Evolutionary conservation across 179 eudicot genomes (phyloP), one percentile per base, ranked within the genome.

Genomic region (Carnegiea gigantea): DNA sequence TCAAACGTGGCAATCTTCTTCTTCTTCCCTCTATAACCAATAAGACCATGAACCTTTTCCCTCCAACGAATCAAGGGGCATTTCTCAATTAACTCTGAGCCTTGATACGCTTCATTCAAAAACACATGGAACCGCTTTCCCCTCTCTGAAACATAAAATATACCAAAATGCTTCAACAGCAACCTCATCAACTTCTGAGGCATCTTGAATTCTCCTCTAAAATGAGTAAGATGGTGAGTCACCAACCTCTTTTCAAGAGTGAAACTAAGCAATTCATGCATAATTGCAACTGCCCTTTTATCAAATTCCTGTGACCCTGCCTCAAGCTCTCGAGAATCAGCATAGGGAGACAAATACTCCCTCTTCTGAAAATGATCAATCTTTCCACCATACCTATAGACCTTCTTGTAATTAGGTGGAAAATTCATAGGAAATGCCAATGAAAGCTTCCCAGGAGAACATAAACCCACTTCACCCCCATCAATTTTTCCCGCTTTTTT

Each of bases 181-280:
- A 93, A 77, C 88, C 98, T 94, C 99, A 95, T 95, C 81, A 95
- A 83, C 90, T 93, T 95, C 86, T 94, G 98, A 30, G 99, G 99
- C 98, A 96, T 92, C 73, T 86, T 90, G 84, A 94, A 89, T 84
- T 94, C 99, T 70, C 88, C 80, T 72, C 99, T 79, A 80, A 95
- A 95, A 87, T 95, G 99, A 43, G 98, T 95, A 49, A 95, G 84
- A 80, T 94, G 93, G 84, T 95, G 97, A n/a, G 99, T 95, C 11
- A 94, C 97, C 87, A 95, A 79, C 82, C 93, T 85, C 88, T 94
- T 95, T 86, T 94, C 99, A 67, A 90, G 87, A 2, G 95, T 95
- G 79, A 95, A 95, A 87, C 92, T 94, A 75, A 95, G 95, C 92
- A 95, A 71, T 76, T 95, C 99, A 44, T 95, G 99, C 97, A 95